These are phyloP conservation scores for Talaromyces sp. DNA, from an alignment of 2,329 filamentous ascomycete species.

Conservation along the genomic window DNA sequence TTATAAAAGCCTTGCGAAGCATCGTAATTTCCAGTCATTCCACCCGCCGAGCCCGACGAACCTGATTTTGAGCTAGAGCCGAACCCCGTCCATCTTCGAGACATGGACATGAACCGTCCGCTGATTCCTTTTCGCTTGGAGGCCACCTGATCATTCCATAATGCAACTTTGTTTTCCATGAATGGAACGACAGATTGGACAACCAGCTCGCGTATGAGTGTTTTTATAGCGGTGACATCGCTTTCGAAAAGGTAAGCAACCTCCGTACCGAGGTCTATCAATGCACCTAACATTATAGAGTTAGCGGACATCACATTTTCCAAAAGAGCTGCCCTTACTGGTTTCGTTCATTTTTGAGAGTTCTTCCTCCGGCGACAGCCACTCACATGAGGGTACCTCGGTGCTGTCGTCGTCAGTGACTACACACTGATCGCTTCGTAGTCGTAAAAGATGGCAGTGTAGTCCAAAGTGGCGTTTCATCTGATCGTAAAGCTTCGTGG, in stretches of 20 bases:
- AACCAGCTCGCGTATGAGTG: conserved; percentile 89
- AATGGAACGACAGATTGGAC: conserved; percentile 90
- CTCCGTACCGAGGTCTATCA: conserved; percentile 60
- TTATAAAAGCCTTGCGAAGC: conserved; percentile 70
- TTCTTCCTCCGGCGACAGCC: conserved; percentile 84
- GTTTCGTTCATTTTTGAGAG: conserved; percentile 64
- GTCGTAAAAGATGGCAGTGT: conserved; percentile 83
- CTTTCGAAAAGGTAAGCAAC: conserved; percentile 84
- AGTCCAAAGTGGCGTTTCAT: conserved; percentile 99
- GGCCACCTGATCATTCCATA: conserved; percentile 97
- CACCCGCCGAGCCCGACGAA: conserved; percentile 40
- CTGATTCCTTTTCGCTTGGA: conserved; percentile 82
- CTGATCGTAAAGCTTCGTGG: conserved; percentile 86
- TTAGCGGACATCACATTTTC: not conserved
- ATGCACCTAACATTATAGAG: conserved; percentile 26
- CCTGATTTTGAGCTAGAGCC: conserved; percentile 59
- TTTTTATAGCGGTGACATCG: conserved; percentile 78
- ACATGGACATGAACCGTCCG: conserved; percentile 90
- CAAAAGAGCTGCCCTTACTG: conserved; percentile 34
- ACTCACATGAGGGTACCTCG: conserved; percentile 73
- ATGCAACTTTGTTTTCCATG: conserved; percentile 85
- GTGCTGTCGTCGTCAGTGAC: conserved; percentile 89
- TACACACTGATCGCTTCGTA: conserved; percentile 78
- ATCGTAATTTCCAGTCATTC: conserved; percentile 64
- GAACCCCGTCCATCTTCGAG: conserved; percentile 82